Conservation (phyloP, 768 basidiomycete species). For the Suillus sp. region DNA sequence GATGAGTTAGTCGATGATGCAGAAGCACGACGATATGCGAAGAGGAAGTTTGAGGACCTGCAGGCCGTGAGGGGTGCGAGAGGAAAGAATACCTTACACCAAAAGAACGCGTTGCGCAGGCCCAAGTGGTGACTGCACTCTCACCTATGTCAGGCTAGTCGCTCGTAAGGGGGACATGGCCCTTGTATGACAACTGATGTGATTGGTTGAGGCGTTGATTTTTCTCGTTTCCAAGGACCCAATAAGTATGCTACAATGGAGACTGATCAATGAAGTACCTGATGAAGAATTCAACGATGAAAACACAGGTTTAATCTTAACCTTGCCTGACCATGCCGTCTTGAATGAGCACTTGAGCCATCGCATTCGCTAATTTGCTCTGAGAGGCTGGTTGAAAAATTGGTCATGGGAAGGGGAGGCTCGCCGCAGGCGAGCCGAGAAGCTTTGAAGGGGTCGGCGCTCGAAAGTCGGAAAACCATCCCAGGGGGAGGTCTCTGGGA, state of each 20-base stretch:
- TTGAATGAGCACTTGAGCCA: not conserved
- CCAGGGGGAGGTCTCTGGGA: not conserved
- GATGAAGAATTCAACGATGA: not conserved
- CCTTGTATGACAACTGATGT: not conserved
- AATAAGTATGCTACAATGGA: not conserved
- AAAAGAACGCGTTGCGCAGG: slow-evolving; percentile 62
- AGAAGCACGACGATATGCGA: slow-evolving; percentile 85
- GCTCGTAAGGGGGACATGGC: not conserved
- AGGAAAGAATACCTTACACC: slow-evolving; percentile 69
- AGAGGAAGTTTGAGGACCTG: slow-evolving; percentile 85
- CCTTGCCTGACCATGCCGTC: not conserved
- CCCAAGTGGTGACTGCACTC: slow-evolving; percentile 58
- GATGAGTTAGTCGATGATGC: slow-evolving; percentile 90
- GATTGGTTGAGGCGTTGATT: not conserved
- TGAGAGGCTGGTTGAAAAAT: slow-evolving; percentile 5
- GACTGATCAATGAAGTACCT: not conserved
- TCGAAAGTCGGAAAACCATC: not conserved
- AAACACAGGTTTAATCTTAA: not conserved
- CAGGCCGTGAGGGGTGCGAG: slow-evolving; percentile 66
- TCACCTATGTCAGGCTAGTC: not conserved
- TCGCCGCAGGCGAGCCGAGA: not conserved
- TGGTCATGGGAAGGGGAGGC: slow-evolving; percentile 1
- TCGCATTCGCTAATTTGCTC: not conserved
- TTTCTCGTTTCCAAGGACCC: not conserved
- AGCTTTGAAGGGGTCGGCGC: not conserved